These are phyloP conservation scores for Aspergillus taichungensis DNA, from an alignment of 495 filamentous ascomycete species.

Conservation along the genomic window DNA sequence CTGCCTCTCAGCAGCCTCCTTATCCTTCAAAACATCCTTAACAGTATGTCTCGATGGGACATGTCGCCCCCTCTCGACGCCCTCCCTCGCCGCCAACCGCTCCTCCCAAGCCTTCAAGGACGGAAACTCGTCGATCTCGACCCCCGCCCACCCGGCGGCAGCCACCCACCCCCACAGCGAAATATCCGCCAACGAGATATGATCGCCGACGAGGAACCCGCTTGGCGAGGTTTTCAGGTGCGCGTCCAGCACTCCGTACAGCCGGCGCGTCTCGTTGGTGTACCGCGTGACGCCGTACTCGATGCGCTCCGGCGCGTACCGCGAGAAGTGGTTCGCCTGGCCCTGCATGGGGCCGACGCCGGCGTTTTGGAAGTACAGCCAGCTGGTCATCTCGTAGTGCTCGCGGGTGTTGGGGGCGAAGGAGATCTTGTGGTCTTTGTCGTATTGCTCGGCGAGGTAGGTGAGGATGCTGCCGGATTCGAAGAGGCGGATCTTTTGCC, in stretches of 20 bases:
- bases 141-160: conserved; percentile 55
- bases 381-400: conserved; percentile 69
- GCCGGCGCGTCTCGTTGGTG: conserved; percentile 66
- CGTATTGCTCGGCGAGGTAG: conserved; percentile 75
- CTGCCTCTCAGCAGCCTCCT: conserved; percentile 44
- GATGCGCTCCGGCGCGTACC: conserved; percentile 83
- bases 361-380: conserved; percentile 66
- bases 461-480: conserved; percentile 82
- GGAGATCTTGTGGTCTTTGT: conserved; percentile 73
- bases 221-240: conserved; percentile 56
- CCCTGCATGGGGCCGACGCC: conserved; percentile 91
- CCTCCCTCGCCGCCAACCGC: conserved; percentile 54
- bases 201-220: conserved; percentile 71
- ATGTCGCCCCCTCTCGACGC: conserved; percentile 67
- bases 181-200: conserved; percentile 77
- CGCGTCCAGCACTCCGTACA: conserved; percentile 71
- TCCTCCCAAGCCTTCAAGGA: conserved; percentile 69
- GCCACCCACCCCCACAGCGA: conserved; percentile 71
- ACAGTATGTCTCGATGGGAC: conserved; percentile 64
- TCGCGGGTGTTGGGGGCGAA: conserved; percentile 69
- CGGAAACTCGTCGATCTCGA: conserved; percentile 73
- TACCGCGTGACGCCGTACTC: conserved; percentile 81
- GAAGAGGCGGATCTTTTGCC: conserved; percentile 66
- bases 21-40: conserved; percentile 47
- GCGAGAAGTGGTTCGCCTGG: conserved; percentile 82